Evolutionary conservation across 2,329 filamentous ascomycete species (phyloP), one percentile per base, ranked within the genome.

Genomic region (Aspergillus quadricinctus): DNA sequence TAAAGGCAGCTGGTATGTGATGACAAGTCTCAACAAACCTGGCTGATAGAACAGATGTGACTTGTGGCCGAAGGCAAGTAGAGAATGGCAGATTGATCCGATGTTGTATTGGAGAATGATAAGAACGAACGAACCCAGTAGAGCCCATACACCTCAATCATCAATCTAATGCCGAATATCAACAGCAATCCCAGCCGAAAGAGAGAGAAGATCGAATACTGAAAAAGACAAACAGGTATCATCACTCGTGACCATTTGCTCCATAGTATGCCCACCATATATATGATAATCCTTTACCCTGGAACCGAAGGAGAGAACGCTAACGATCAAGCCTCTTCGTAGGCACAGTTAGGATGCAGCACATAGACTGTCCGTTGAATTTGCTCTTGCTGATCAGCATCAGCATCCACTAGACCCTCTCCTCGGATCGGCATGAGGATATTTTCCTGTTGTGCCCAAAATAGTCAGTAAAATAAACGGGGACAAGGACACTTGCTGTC

Each of bases 341-440:
- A 81, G 0, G 89, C 90, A 70, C 90, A 96, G 76, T 97, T 97
- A 57, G 94, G 94, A 77, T 99, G 94, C 64, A 99, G 71, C 27
- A 97, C 89, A 71, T 97, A 99, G 52, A 94, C 83, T 4, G 89
- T 79, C 76, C 61, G 81, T 69, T 63, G 77, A 64, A 69, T 72
- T 52, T 69, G 58, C 19, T 68, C 62, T 41, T 61, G 70, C 17
- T 78, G 81, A 37, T 77, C 80, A 49, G 82, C 88, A 45, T 85
- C 81, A 31, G 92, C 86, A 53, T 92, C 89, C 76, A 94, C 90
- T 50, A 97, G 82, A 21, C 95, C 92, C 64, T 96, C 92, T 63
- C 95, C 92, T 75, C 92, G 77, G 58, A 85, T 81, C 50, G 78
- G 78, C 75, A 83, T 80, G 50, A 85, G 72, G 19, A 85, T 81